These are phyloP conservation scores for Gossypium ekmanianum DNA, from an alignment of 345 rosid species.

Conservation along the genomic window DNA sequence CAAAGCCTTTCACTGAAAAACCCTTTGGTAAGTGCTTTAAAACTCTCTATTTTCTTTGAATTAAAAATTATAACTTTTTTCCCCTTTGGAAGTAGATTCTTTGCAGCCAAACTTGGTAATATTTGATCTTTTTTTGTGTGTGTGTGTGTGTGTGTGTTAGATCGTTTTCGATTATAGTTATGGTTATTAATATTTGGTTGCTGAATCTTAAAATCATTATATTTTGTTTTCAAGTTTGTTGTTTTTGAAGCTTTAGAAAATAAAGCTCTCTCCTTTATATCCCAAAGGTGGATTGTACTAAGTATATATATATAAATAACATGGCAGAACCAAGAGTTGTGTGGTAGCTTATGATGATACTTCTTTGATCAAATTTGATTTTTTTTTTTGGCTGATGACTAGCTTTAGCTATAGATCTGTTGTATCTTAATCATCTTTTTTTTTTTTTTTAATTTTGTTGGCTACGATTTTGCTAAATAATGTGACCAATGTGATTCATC, in stretches of 20 bases:
- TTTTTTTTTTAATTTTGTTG: background rate
- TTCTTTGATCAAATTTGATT: conserved; percentile 1
- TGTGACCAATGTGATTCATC: background rate
- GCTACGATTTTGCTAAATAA: background rate
- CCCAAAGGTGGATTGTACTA: too few species aligned
- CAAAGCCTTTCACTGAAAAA: background rate
- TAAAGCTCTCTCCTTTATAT: too few species aligned
- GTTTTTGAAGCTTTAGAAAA: too few species aligned
- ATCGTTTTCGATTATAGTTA: background rate
- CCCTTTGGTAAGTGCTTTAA: background rate
- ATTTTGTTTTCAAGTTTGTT: too few species aligned
- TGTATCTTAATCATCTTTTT: background rate
- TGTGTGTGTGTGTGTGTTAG: too few species aligned
- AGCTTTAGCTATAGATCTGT: background rate
- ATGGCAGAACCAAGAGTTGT: too few species aligned
- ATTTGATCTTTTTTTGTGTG: background rate
- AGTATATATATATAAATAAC: too few species aligned
- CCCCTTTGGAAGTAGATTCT: background rate
- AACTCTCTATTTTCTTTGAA: background rate
- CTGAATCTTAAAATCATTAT: background rate
- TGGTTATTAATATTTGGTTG: background rate
- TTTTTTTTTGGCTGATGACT: background rate
- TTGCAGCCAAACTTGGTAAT: background rate
- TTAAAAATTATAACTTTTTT: background rate
- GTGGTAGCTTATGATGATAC: background rate